phyloP scores from a whole-genome alignment of 148 eudicot species.

The Cornus kousa region DNA sequence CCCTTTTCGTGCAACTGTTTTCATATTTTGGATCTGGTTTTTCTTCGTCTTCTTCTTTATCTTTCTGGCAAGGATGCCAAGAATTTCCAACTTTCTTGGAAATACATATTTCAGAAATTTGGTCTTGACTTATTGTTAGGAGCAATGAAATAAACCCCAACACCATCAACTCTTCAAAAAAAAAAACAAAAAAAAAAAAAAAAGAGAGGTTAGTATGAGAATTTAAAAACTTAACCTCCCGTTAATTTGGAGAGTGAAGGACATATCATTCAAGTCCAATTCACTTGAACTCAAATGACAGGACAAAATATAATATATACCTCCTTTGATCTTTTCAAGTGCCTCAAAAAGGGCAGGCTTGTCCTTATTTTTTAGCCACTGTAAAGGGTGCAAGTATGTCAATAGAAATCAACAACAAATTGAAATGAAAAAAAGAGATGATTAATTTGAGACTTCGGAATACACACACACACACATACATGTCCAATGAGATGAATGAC shows the following conservation, averaged over 20 bases:
- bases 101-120: constrained; percentile 19
- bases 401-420: background rate
- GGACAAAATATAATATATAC: constrained; percentile 2
- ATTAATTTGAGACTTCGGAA: background rate
- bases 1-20: constrained; percentile 10
- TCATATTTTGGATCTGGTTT: background rate
- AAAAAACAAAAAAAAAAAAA: background rate
- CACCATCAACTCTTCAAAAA: constrained; percentile 21
- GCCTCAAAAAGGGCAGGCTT: constrained; percentile 35
- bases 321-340: constrained; percentile 41
- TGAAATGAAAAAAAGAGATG: background rate
- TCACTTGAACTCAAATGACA: too few species aligned
- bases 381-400: constrained; percentile 3
- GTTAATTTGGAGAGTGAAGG: too few species aligned
- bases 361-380: constrained; percentile 32
- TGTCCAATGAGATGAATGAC: constrained; percentile 29
- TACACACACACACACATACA: background rate
- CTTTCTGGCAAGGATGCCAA: constrained; percentile 18
- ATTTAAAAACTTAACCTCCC: background rate
- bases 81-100: constrained; percentile 7
- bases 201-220: background rate
- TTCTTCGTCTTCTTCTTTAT: background rate
- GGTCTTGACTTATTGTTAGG: constrained; percentile 15
- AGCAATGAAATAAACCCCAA: constrained; percentile 20
- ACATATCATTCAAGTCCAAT: too few species aligned